These are phyloP conservation scores for Tilletia setariae DNA, from an alignment of 1,284 basidiomycete species.

Conservation along the genomic window DNA sequence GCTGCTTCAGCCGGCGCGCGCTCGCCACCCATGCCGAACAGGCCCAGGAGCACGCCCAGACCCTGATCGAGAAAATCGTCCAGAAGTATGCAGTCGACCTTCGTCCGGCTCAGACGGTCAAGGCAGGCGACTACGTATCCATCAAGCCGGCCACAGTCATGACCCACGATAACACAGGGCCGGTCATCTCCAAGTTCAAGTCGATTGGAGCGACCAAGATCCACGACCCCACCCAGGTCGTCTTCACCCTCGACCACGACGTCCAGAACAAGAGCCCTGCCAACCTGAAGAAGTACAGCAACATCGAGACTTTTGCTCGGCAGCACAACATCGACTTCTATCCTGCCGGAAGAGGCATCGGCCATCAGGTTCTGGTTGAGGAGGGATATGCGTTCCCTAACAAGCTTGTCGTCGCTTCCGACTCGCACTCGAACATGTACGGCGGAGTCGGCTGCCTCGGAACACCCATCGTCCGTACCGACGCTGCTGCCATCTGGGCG, in stretches of 20 bases:
- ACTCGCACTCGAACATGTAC: constrained; percentile 98
- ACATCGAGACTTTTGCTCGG: constrained; percentile 87
- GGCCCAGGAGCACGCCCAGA: constrained; percentile 61
- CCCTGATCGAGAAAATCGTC: constrained; percentile 94
- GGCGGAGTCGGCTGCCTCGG: constrained; percentile 95
- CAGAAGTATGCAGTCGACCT: constrained; percentile 92
- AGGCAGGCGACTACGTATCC: constrained; percentile 98
- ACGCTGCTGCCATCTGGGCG: constrained; percentile 94
- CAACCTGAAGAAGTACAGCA: constrained; percentile 87
- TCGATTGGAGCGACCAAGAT: constrained; percentile 88
- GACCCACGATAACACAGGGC: constrained; percentile 81
- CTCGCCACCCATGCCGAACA: constrained; percentile 17
- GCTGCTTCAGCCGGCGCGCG: not conserved
- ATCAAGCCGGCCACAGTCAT: constrained; percentile 89
- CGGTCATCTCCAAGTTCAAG: constrained; percentile 86
- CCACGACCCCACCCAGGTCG: constrained; percentile 76
- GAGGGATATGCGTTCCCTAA: constrained; percentile 54
- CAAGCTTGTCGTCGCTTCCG: constrained; percentile 68
- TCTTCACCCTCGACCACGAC: constrained; percentile 97
- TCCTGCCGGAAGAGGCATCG: constrained; percentile 96
- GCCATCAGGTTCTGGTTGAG: constrained; percentile 57
- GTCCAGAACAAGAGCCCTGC: constrained; percentile 94
- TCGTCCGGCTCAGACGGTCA: constrained; percentile 64
- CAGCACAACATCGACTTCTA: constrained; percentile 88
- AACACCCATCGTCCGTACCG: constrained; percentile 76